A percentile compares a stretch with the other conserved stretches of the same genome.
Evolutionary conservation across 129 eudicot genomes (phyloP).

Genomic region (Helianthus tuberosus): DNA sequence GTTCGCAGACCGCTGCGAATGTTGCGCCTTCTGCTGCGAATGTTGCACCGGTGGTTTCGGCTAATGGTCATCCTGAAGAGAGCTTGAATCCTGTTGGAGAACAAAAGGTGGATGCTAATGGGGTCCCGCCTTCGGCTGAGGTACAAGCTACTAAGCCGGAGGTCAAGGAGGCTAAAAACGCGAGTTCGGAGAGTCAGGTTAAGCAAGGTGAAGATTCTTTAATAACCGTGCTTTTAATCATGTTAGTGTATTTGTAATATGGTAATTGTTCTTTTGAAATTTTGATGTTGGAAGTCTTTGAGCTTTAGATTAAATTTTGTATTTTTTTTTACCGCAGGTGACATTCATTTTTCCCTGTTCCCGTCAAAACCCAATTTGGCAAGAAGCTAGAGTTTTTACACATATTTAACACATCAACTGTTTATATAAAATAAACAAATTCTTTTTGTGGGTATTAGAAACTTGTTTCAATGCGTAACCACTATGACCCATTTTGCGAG

Average conservation of each 20-base stretch:
- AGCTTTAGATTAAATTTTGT: background rate
- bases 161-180: no score
- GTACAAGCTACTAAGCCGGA: conserved; percentile 27
- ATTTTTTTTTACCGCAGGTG: conserved; percentile 54
- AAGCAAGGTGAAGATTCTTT: conserved; percentile 63
- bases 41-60: conserved; percentile 41
- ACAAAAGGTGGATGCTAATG: conserved; percentile 51
- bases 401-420: background rate
- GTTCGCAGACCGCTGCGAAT: conserved; percentile 37
- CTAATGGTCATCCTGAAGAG: conserved; percentile 51
- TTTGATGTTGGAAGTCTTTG: background rate
- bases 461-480: background rate
- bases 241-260: background rate
- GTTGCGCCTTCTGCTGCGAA: background rate
- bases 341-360: conserved; percentile 81
- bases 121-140: conserved; percentile 39
- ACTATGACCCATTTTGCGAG: background rate
- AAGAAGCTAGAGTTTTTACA: conserved; percentile 63
- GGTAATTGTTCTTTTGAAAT: background rate
- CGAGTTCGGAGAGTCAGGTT: conserved; percentile 43
- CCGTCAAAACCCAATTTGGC: conserved; percentile 85
- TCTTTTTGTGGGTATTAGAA: background rate
- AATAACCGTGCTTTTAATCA: conserved; percentile 4
- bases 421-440: background rate
- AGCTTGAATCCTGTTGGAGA: conserved; percentile 26